Evolutionary conservation across 2,329 filamentous ascomycete genomes (phyloP).

Genomic region (Trichophyton benhamiae): DNA sequence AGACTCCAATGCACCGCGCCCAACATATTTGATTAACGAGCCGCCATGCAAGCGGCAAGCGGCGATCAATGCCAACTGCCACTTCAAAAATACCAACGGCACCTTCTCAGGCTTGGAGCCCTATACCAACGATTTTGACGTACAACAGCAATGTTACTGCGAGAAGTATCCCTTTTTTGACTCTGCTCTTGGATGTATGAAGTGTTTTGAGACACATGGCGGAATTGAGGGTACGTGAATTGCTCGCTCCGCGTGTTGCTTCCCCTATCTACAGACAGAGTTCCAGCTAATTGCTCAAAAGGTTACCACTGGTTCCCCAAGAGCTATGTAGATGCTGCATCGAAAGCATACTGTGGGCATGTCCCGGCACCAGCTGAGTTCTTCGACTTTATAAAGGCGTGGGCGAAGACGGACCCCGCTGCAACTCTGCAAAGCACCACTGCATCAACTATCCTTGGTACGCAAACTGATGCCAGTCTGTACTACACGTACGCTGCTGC

Average conservation of each 20-base stretch:
- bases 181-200: constrained; percentile 3
- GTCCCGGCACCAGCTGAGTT: background rate
- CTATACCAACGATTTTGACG: background rate
- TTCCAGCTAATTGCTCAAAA: background rate
- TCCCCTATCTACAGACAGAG: background rate
- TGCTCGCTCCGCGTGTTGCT: background rate
- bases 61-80: background rate
- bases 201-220: constrained; percentile 4
- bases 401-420: constrained; percentile 2
- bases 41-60: background rate
- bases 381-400: background rate
- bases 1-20: background rate
- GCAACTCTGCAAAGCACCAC: background rate
- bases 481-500: constrained; percentile 4
- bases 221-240: constrained; percentile 1
- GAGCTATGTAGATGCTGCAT: background rate
- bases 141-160: constrained; percentile 4
- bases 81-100: background rate
- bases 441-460: constrained; percentile 1
- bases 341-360: background rate
- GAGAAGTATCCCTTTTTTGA: constrained; percentile 5
- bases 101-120: background rate
- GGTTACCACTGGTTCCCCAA: constrained; percentile 5
- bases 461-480: constrained; percentile 2
- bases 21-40: background rate